Evolutionary conservation across 192 early-diverging fungal species (phyloP).

Genomic region (Coemansia sp.): DNA sequence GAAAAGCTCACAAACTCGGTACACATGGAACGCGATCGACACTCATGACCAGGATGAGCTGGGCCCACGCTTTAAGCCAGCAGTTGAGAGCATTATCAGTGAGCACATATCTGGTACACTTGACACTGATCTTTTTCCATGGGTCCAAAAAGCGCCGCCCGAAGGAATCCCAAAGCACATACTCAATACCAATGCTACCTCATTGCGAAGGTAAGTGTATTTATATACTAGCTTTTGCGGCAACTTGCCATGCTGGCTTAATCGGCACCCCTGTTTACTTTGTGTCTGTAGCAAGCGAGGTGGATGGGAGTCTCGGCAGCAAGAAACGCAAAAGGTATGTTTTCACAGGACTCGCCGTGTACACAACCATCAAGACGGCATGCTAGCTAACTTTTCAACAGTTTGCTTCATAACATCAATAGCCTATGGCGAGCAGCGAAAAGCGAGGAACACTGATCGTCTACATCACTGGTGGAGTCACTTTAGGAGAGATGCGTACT

Average conservation of each 20-base stretch:
- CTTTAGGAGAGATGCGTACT: conserved; percentile 49
- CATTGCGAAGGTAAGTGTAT: conserved; percentile 34
- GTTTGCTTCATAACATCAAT: background rate
- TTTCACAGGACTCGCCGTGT: background rate
- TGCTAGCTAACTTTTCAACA: background rate
- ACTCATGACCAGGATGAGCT: background rate
- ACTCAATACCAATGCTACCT: conserved; percentile 26
- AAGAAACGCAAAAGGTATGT: background rate
- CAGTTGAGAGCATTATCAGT: conserved; percentile 30
- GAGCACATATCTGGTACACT: conserved; percentile 22
- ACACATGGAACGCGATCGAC: conserved; percentile 10
- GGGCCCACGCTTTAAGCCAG: conserved; percentile 26
- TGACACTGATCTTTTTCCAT: conserved; percentile 31
- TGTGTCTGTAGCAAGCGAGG: background rate
- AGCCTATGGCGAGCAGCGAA: background rate
- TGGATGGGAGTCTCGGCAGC: conserved; percentile 3
- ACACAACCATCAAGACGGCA: too few species aligned
- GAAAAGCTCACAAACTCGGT: background rate
- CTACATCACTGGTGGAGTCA: conserved; percentile 52
- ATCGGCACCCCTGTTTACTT: background rate
- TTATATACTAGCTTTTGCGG: too few species aligned
- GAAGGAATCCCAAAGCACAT: conserved; percentile 27
- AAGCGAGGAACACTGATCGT: conserved; percentile 35
- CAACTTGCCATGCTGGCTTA: background rate
- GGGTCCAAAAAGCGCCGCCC: conserved; percentile 25